Base-by-base conservation (phyloP, 2,329 filamentous ascomycete genomes). In the Zasmidium citrigriseum region DNA sequence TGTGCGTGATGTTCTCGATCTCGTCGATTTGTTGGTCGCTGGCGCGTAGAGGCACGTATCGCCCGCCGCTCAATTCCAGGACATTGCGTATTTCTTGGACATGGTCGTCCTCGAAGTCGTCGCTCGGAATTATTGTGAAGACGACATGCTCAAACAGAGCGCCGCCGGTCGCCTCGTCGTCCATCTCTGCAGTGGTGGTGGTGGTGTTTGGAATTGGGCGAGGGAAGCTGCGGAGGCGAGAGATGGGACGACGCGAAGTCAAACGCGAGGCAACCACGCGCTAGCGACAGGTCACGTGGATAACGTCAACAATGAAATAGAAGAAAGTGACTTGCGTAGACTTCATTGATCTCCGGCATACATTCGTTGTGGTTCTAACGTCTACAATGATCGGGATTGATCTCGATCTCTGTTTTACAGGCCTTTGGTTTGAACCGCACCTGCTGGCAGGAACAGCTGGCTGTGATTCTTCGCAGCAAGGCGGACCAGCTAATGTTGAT, bases 1-100 rank as follows among this genome's bases (percentile, higher is more conserved):
- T 83, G 71, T 90, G 87, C 5, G 83, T 87, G 60, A 86, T 78
- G 54, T 81, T 64, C 34, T 74, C 64, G 25, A 81, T 69, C 18
- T 73, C 71, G 38, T 80, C 70, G 50, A 71, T 65, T 21, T 67
- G 59, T 24, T 65, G 60, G 55, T 77, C 77, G 46, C 74, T 68
- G 18, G 74, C 67, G 49, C 77, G 67, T 61, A 76, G 73, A 4
- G 73, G 68, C 11, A 79, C 65, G 14, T 80, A 75, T 49, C 77
- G 76, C 21, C 80, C 85, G 50, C 80, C 82, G 65, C 81, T 73
- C 58, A 77, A 69, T 59, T 76, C 71, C 46, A 87, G 73, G 1
- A 74, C 68, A 11, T 18, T 55, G 21, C 51, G 27, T 38, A 62
- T 41, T 4, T 77, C 72, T 24, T 76, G 75, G 53, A 83, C 67